phyloP scores from a whole-genome alignment of 352 stramenopile genomes.

The Albugo candida region DNA sequence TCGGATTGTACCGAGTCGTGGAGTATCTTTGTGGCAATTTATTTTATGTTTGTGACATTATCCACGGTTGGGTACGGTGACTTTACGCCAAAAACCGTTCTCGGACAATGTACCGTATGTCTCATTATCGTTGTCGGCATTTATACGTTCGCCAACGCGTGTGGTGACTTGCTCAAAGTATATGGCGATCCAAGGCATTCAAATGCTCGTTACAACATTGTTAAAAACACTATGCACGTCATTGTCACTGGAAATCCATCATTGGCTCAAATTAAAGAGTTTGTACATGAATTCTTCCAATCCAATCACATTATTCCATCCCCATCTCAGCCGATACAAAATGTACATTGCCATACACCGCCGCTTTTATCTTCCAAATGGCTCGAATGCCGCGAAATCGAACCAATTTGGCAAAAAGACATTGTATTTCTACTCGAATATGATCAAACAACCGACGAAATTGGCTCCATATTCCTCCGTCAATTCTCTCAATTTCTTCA shows the following conservation, averaged over 20 bases:
- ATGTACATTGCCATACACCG: too few relatives aligned
- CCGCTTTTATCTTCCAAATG: conserved; percentile 16
- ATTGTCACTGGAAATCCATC: conserved; percentile 73
- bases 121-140: conserved; percentile 75
- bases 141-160: conserved; percentile 75
- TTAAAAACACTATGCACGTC: conserved; percentile 53
- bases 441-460: conserved; percentile 9
- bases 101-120: conserved; percentile 56
- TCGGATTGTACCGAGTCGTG: conserved; percentile 52
- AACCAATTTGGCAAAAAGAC: conserved; percentile 47
- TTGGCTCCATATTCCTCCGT: conserved; percentile 23
- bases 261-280: conserved; percentile 58
- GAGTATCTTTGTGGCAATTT: conserved; percentile 77
- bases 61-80: conserved; percentile 76
- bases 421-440: conserved; percentile 69
- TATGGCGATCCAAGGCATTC: conserved; percentile 46
- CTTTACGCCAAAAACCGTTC: conserved; percentile 67
- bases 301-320: conserved; percentile 24
- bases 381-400: conserved; percentile 22
- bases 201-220: conserved; percentile 34
- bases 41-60: conserved; percentile 81
- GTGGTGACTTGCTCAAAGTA: conserved; percentile 49
- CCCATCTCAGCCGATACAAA: neutral
- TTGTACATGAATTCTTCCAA: conserved; percentile 80
- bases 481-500: conserved; percentile 48